Evolutionary conservation across 768 basidiomycete genomes (phyloP).

Genomic region (Tricholoma sp.): DNA sequence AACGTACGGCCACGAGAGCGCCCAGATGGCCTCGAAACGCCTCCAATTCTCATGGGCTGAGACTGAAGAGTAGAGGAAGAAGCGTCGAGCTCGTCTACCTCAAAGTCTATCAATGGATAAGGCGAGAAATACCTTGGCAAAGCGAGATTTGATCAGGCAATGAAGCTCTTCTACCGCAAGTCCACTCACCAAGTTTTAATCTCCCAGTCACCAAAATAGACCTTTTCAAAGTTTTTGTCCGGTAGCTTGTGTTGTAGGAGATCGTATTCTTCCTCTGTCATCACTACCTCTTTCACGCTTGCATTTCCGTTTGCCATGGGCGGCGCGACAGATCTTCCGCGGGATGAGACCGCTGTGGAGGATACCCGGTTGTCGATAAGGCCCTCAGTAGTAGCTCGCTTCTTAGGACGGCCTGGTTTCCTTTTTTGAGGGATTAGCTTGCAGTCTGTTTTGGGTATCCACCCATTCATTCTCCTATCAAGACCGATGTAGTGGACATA

Average conservation of each 20-base stretch:
- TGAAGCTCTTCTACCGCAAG: slow-evolving; percentile 1
- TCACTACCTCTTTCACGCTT: slow-evolving; percentile 26
- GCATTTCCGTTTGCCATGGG: slow-evolving; percentile 6
- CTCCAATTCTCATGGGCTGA: slow-evolving; percentile 38
- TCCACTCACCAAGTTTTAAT: slow-evolving; percentile 78
- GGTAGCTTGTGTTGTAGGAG: slow-evolving; percentile 60
- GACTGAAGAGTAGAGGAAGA: slow-evolving; percentile 14
- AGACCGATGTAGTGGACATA: slow-evolving; percentile 70
- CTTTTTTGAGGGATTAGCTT: slow-evolving; percentile 16
- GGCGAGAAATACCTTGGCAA: slow-evolving; percentile 84
- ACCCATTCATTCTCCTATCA: slow-evolving; percentile 74
- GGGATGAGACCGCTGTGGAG: slow-evolving; percentile 9
- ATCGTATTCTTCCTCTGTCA: slow-evolving; percentile 70
- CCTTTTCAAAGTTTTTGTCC: slow-evolving; percentile 81
- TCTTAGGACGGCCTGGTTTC: slow-evolving; percentile 24
- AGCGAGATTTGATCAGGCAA: background rate
- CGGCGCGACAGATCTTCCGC: slow-evolving; percentile 8
- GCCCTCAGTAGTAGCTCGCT: slow-evolving; percentile 6
- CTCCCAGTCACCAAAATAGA: slow-evolving; percentile 80
- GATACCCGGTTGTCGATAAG: slow-evolving; percentile 4
- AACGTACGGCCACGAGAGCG: slow-evolving; percentile 71
- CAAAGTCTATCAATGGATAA: slow-evolving; percentile 72
- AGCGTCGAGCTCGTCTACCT: slow-evolving; percentile 44
- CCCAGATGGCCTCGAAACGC: slow-evolving; percentile 42
- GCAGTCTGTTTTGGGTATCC: slow-evolving; percentile 49